A percentile compares a stretch with the other conserved stretches of the same genome.
phyloP scores from a whole-genome alignment of 495 filamentous ascomycete genomes.

The Xanthoparmelia taractica region DNA sequence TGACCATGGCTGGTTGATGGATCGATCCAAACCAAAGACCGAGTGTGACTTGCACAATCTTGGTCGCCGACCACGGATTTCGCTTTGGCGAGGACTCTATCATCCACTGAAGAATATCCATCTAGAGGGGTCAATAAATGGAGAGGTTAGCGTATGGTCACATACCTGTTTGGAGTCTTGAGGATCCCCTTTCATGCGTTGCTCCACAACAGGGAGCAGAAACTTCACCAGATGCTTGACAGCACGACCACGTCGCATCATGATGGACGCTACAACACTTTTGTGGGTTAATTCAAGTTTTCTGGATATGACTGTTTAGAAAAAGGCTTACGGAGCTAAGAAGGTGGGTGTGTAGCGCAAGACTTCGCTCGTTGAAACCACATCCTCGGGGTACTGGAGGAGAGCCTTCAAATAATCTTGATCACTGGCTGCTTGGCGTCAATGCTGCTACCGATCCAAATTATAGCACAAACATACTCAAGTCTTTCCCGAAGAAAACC shows the following conservation, averaged over 20 bases:
- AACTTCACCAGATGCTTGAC: constrained; percentile 4
- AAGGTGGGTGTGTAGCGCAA: constrained; percentile 13
- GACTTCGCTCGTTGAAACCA: constrained; percentile 8
- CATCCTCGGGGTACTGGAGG: constrained; percentile 17
- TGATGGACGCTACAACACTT: not conserved
- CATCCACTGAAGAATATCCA: too few species aligned
- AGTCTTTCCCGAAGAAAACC: constrained; percentile 12
- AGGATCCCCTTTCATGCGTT: not conserved
- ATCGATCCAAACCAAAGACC: constrained; percentile 13
- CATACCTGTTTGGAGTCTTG: not conserved
- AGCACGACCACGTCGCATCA: constrained; percentile 12
- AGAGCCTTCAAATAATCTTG: constrained; percentile 10
- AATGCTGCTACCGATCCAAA: too few species aligned
- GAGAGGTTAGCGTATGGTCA: too few species aligned
- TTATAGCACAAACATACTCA: not conserved
- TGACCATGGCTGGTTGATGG: constrained; percentile 6
- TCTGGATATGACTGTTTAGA: too few species aligned
- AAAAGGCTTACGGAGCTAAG: constrained; percentile 3
- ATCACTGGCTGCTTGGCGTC: constrained; percentile 1
- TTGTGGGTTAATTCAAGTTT: too few species aligned
- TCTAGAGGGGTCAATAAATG: too few species aligned
- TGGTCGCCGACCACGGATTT: not conserved
- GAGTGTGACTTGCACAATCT: constrained; percentile 12
- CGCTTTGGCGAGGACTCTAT: too few species aligned
- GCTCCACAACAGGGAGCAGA: constrained; percentile 10